Evolutionary conservation across 805 yeast genomes (phyloP).

Genomic region (Lipomyces starkeyi): DNA sequence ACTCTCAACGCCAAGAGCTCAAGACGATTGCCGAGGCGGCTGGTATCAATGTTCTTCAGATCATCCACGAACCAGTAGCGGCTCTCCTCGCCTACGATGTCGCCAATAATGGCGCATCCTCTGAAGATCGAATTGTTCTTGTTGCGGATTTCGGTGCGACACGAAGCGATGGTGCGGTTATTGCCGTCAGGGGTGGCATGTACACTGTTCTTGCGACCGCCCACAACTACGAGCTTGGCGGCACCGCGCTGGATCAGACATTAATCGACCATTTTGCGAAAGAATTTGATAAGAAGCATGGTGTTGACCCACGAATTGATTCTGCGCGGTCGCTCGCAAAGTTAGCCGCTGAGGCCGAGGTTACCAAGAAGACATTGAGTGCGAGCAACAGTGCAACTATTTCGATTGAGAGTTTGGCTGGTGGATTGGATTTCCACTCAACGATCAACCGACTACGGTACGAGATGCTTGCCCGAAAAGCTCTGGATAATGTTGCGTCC

Average conservation of each 20-base stretch:
- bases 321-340: slow-evolving; percentile 83
- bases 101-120: slow-evolving; percentile 26
- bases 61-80: slow-evolving; percentile 90
- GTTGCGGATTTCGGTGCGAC: slow-evolving; percentile 98
- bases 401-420: slow-evolving; percentile 93
- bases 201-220: slow-evolving; percentile 85
- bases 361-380: slow-evolving; percentile 88
- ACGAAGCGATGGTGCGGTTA: slow-evolving; percentile 92
- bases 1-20: slow-evolving; percentile 70
- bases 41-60: slow-evolving; percentile 80
- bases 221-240: slow-evolving; percentile 84
- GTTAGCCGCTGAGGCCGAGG: slow-evolving; percentile 78
- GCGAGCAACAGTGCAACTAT: slow-evolving; percentile 87
- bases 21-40: slow-evolving; percentile 67
- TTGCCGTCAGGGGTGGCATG: slow-evolving; percentile 92
- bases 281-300: slow-evolving; percentile 89
- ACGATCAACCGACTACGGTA: slow-evolving; percentile 92
- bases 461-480: slow-evolving; percentile 83
- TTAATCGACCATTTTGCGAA: slow-evolving; percentile 84
- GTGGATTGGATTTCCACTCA: slow-evolving; percentile 91
- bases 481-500: slow-evolving; percentile 72
- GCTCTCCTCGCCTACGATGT: slow-evolving; percentile 83
- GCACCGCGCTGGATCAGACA: slow-evolving; percentile 80
- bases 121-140: slow-evolving; percentile 75
- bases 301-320: slow-evolving; percentile 77